phyloP scores from a whole-genome alignment of 1,284 basidiomycete genomes.

The Singerocomus rubriflavus region DNA sequence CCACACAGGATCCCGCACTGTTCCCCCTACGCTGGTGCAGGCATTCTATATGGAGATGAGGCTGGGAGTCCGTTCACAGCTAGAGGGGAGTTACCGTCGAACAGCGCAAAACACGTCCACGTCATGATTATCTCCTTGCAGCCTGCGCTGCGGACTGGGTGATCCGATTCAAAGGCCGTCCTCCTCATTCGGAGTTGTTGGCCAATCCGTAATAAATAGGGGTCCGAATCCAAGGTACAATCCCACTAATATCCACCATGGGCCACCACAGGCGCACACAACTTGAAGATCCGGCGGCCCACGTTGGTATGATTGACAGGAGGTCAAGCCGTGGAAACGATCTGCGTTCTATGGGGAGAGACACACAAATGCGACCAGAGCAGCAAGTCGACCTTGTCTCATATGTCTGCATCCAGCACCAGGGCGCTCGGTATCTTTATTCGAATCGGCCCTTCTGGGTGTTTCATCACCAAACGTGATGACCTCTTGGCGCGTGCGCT shows the following conservation, averaged over 20 bases:
- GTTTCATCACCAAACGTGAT: constrained; percentile 11
- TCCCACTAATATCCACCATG: constrained; percentile 8
- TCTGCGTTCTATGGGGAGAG: constrained; percentile 6
- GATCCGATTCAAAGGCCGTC: neutral
- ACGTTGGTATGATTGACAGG: constrained; percentile 5
- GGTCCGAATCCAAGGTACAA: neutral
- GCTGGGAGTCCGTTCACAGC: neutral
- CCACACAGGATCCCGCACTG: neutral
- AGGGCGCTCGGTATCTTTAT: constrained; percentile 1
- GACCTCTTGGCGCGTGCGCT: neutral
- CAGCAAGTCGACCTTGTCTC: neutral
- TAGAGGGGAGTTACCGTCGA: neutral
- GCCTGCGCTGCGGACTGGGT: neutral
- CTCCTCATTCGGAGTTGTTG: constrained; percentile 4
- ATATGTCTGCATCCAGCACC: neutral
- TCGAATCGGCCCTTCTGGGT: constrained; percentile 3
- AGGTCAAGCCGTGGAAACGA: constrained; percentile 7
- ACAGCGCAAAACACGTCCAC: neutral
- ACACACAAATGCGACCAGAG: neutral
- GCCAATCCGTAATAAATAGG: constrained; percentile 3
- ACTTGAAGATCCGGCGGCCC: neutral
- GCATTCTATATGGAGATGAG: constrained; percentile 2
- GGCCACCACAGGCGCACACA: neutral
- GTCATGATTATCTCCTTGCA: neutral
- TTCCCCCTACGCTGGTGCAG: neutral